Evolutionary conservation across 805 yeast species (phyloP), one percentile per base, ranked within the genome.

Genomic region (Lipomyces yamadae): DNA sequence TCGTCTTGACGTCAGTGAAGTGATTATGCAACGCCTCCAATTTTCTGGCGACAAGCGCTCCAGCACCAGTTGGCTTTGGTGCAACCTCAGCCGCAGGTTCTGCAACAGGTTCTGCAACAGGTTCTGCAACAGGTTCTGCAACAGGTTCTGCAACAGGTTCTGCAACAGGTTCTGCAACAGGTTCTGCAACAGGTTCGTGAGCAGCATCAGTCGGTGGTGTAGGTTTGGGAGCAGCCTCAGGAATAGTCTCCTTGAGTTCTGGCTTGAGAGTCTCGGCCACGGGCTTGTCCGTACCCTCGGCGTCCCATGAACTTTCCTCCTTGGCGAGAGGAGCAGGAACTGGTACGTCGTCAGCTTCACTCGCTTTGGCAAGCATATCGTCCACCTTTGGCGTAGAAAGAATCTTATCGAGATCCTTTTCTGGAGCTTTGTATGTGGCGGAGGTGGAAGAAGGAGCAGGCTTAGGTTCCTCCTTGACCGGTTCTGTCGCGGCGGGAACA

Each of bases 341-440:
- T 48, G 70, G 66, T 18, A 70, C 64, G 48, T 72, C 85, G 58
- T 81, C 83, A 58, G 84, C 80, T 42, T 73, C 75, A 34, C 77
- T 79, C 11, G 82, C 88, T 71, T 85, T 85, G 62, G 81, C 78
- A 53, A 87, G 74, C 72, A 86, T 76, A 29, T 78, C 73, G 63
- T 78, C 77, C 24, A 86, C 88, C 54, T 80, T 83, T 42, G 82
- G 79, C 58, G 82, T 80, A 50, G 84, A 80, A 57, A 85, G 75
- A 48, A 85, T 78, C 11, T 82, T 84, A 66, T 85, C 86, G 35
- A 85, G 79, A 45, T 79, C 80, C 37, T 79, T 75, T 77, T 84
- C 78, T 70, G 79, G 79, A n/a, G 74, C 77, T 73, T 80, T 63
- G 32, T 69, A 61, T 39, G 64, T 67, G 37, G 73, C 72, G n/a